Base-by-base conservation (phyloP, 345 rosid genomes). In the Litchi chinensis region DNA sequence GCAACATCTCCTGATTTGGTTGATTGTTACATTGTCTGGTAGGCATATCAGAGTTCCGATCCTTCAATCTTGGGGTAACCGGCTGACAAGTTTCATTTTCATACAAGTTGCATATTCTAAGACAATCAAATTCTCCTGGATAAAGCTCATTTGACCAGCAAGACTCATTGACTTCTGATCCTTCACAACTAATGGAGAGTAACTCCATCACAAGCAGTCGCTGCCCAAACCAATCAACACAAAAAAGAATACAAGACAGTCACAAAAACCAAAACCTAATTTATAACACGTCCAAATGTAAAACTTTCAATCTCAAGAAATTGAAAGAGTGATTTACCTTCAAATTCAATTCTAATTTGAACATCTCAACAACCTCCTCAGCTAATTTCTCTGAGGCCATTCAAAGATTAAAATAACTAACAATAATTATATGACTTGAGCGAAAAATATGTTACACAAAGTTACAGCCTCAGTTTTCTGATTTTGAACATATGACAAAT, bases 311-410 rank as follows among this genome's bases (percentile, higher is more conserved):
- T 12, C 6, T 41, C 37, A 74, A n/a, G 41, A 41, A 39, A 40
- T 57, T 3, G 15, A 62, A 5, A 13, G 6, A 63, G 44, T 39
- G 62, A 24, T 69, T 72, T 79, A 91, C 99, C 95, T 96, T 96
- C 82, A 92, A 79, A 86, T 68, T 88, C 44, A 96, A 84, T 77
- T 96, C 97, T 40, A 81, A 85, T 80, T 76, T 73, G 83, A 89
- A 96, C 97, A 94, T 94, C 79, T 86, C 90, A 76, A 91, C 89
- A 74, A 92, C 83, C 87, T 94, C 98, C 71, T 87, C 90, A 2
- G 93, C 95, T 74, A 94, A 77, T 64, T 86, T 86, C 86, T 94
- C 97, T 93, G 92, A 39, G 22, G 84, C 60, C 46, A 73, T 81
- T 74, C 54, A 80, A 76, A 76, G 46, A 63, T 41, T 37, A 81